Percentiles rank a stretch among this genome's conserved stretches.
phyloP scores from a whole-genome alignment of 2,329 filamentous ascomycete genomes.

The Aspergillus fumigatiaffinis region DNA sequence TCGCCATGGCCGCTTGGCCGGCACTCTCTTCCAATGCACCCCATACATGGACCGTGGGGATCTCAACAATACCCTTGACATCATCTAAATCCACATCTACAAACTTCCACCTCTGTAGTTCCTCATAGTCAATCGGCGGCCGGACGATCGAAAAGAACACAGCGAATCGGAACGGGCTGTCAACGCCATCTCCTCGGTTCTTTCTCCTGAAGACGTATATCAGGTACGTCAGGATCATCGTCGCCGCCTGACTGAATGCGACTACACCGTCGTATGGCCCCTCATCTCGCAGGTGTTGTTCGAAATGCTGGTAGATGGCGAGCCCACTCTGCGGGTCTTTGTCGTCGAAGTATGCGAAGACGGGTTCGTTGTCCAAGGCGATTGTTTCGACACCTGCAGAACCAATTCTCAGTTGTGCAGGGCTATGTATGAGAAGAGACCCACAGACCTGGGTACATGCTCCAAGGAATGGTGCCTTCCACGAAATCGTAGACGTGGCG shows the following conservation, averaged over 20 bases:
- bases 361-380: conserved; percentile 3
- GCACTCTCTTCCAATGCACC: conserved; percentile 4
- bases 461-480: conserved; percentile 14
- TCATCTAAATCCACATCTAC: not conserved
- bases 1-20: conserved; percentile 1
- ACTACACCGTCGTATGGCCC: conserved; percentile 27
- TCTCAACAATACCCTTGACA: conserved; percentile 1
- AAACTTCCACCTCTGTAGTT: not conserved
- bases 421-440: not conserved
- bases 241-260: conserved; percentile 24
- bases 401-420: not conserved
- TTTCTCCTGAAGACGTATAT: conserved; percentile 6
- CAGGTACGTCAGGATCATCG: conserved; percentile 17
- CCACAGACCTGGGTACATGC: conserved; percentile 11
- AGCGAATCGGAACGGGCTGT: conserved; percentile 21
- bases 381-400: not conserved
- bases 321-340: not conserved
- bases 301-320: conserved; percentile 5
- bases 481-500: conserved; percentile 20
- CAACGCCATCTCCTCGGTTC: not conserved
- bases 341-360: conserved; percentile 7
- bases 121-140: conserved; percentile 5
- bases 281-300: conserved; percentile 17
- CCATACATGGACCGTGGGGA: conserved; percentile 18
- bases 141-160: conserved; percentile 17